Base-by-base conservation (phyloP, 768 basidiomycete species). In the Amanita pseudoporphyria region DNA sequence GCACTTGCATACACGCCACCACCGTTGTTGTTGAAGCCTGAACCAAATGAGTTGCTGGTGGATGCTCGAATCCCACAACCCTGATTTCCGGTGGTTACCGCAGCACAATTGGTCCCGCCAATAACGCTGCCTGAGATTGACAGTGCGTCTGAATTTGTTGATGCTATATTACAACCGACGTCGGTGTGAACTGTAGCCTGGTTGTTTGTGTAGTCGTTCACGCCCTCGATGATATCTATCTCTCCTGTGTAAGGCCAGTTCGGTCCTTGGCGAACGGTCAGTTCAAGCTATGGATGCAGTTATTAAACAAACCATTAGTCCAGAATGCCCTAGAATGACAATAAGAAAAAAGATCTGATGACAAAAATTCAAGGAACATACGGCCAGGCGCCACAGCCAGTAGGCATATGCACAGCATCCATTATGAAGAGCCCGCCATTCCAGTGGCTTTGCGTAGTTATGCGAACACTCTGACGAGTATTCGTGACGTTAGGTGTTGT, bases 1-100 rank as follows among this genome's bases (percentile, higher is more conserved):
- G 64, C 60, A 92, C 89, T 89, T 45, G 87, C 87, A 67, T 91
- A 95, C 45, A 91, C 85, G 57, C 93, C 93, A 39, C 93, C 93
- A 9, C 81, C 79, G 56, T 76, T 82, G n/a, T 60, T 63, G 64
- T 97, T 97, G 71, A 94, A 97, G 10, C 71, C 79, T n/a, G 73
- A 64, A n/a, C 93, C 93, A 60, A 87, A 95, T 2, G 83, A 82
- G 52, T 77, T 80, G 46, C 64, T 67, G 45, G 71, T 68, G 28
- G 63, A 61, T 7, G 82, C 77, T 9, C 84, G 81, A 33, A 86
- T 72, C 7, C 93, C 92, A 62, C 93, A 97, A 18, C 91, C 90
- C 59, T 81, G 71, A 53, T 90, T 88, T 16, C 73, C 73, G 4
- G 84, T 84, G n/a, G 78, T 73, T 21, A 70, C 61, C 21, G 80